Conservation (phyloP, 441 rosid species). For the Adansonia madagascariensis region DNA sequence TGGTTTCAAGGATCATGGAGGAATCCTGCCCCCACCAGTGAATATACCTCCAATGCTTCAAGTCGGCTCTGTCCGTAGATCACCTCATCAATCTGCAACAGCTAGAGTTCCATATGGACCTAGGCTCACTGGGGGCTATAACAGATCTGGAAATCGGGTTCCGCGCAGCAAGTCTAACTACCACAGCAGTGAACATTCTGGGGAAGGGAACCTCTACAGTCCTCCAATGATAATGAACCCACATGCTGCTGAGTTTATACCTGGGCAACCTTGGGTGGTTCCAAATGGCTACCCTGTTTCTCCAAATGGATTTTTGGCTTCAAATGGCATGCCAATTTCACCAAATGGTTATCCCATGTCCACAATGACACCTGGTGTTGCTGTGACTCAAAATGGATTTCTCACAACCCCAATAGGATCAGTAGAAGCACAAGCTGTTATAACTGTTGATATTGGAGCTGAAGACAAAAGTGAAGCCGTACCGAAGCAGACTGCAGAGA, state of each 20-base stretch:
- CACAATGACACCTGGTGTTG: conserved; percentile 47
- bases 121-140: conserved; percentile 78
- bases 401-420: conserved; percentile 40
- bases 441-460: conserved; percentile 39
- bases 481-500: conserved; percentile 41
- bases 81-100: conserved; percentile 79
- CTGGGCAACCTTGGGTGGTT: conserved; percentile 91
- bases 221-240: conserved; percentile 78
- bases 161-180: conserved; percentile 59
- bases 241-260: conserved; percentile 78
- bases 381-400: conserved; percentile 59
- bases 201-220: conserved; percentile 55
- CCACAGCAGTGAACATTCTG: conserved; percentile 53
- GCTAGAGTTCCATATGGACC: conserved; percentile 86
- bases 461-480: conserved; percentile 51
- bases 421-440: conserved; percentile 44
- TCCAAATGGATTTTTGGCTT: conserved; percentile 58
- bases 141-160: conserved; percentile 68
- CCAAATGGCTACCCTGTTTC: conserved; percentile 76
- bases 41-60: conserved; percentile 73
- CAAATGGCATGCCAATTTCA: conserved; percentile 59
- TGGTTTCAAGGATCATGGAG: conserved; percentile 68
- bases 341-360: conserved; percentile 57
- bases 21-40: conserved; percentile 74
- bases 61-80: conserved; percentile 73